phyloP scores from a whole-genome alignment of 306 rosid genomes.

The Dicorynia guianensis region DNA sequence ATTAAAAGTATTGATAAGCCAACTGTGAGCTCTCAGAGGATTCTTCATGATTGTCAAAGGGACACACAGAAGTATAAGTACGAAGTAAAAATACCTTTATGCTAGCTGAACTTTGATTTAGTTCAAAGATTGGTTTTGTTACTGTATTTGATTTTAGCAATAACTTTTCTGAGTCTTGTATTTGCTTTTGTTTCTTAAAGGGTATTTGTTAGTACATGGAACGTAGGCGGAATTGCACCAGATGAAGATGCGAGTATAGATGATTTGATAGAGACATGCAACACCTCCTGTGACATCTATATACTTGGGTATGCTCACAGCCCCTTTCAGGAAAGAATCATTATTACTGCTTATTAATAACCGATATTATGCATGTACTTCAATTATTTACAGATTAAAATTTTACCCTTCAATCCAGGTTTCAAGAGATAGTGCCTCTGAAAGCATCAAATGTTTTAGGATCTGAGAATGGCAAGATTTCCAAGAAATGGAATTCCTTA shows the following conservation, averaged over 20 bases:
- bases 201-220: constrained; percentile 90
- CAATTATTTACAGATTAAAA: too few species aligned
- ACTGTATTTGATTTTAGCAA: neutral
- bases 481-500: constrained; percentile 70
- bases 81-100: constrained; percentile 3
- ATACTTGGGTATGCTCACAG: constrained; percentile 71
- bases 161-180: neutral
- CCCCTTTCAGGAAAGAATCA: neutral
- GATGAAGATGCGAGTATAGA: constrained; percentile 60
- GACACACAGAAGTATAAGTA: constrained; percentile 57
- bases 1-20: constrained; percentile 48
- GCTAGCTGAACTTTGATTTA: neutral
- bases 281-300: constrained; percentile 73
- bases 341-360: too few species aligned
- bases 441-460: constrained; percentile 85
- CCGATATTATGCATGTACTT: too few species aligned
- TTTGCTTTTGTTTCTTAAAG: constrained; percentile 50
- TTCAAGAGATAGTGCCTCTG: constrained; percentile 91
- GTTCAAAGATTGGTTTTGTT: neutral
- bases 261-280: constrained; percentile 66
- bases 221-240: constrained; percentile 90
- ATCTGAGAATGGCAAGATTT: constrained; percentile 61
- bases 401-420: constrained; percentile 51
- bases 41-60: constrained; percentile 44
- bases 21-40: constrained; percentile 20